A percentile compares a stretch with the other conserved stretches of the same genome.
Evolutionary conservation across 768 basidiomycete genomes (phyloP).

Genomic region (Pulveroboletus sp.): DNA sequence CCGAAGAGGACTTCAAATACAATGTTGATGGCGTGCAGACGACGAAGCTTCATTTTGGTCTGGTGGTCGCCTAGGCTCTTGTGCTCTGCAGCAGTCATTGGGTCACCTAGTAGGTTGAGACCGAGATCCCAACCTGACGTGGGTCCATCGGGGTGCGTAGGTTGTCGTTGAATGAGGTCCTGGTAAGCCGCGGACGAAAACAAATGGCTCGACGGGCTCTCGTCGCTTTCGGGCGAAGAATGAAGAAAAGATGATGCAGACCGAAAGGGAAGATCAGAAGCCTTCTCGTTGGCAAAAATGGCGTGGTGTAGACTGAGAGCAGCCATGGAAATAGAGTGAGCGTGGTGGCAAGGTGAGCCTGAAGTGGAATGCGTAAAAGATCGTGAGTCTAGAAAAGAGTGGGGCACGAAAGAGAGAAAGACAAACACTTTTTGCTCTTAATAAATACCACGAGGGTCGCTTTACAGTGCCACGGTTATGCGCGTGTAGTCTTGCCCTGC

Average conservation of each 20-base stretch:
- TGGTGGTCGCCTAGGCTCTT: conserved; percentile 27
- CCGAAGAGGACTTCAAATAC: conserved; percentile 36
- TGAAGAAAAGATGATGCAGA: conserved; percentile 22
- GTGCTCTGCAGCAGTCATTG: conserved; percentile 29
- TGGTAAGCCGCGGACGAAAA: conserved; percentile 31
- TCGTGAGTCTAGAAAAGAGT: conserved; percentile 12
- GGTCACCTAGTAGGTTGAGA: conserved; percentile 32
- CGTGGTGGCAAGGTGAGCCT: conserved; percentile 12
- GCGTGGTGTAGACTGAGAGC: conserved; percentile 58
- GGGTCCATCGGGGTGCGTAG: conserved; percentile 42
- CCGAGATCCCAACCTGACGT: conserved; percentile 29
- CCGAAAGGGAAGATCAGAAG: conserved; percentile 14
- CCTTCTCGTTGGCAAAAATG: conserved; percentile 40
- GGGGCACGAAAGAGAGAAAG: conserved; percentile 8
- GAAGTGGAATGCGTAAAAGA: conserved; percentile 5
- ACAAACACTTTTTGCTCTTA: conserved; percentile 11
- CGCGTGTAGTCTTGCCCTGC: conserved; percentile 9
- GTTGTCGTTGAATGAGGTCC: conserved; percentile 37
- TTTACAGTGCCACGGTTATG: neutral
- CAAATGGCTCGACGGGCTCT: conserved; percentile 13
- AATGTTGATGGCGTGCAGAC: conserved; percentile 29
- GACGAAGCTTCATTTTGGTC: conserved; percentile 32
- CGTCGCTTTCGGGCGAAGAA: conserved; percentile 11
- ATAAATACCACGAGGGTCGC: conserved; percentile 15
- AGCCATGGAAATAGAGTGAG: conserved; percentile 44